Conservation (phyloP, 2,329 filamentous ascomycete genomes). For the Pestalotiopsis fici region DNA sequence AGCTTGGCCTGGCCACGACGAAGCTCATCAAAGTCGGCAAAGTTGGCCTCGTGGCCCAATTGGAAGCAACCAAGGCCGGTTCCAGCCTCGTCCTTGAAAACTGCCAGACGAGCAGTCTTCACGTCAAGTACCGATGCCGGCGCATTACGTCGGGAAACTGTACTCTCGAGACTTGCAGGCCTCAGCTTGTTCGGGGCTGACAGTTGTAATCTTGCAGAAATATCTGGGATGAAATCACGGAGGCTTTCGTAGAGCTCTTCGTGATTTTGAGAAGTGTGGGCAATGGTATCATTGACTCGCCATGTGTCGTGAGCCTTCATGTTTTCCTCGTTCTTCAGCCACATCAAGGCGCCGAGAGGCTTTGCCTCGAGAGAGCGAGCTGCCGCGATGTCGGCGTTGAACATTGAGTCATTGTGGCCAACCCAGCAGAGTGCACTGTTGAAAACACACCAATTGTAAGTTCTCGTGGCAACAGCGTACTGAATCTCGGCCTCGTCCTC, state of each 20-base stretch:
- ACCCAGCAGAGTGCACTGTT: constrained; percentile 6
- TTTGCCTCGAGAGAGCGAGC: neutral
- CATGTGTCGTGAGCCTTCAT: constrained; percentile 1
- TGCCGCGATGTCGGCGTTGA: neutral
- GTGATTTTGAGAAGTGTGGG: neutral
- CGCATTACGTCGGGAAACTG: neutral
- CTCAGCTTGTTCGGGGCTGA: neutral
- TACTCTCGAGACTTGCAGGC: neutral
- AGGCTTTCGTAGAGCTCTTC: neutral
- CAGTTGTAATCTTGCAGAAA: neutral
- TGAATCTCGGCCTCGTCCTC: neutral
- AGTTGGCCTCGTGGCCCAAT: constrained; percentile 1
- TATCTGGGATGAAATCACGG: neutral
- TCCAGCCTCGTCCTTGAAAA: neutral
- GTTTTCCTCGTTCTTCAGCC: constrained; percentile 5
- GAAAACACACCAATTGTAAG: constrained; percentile 3
- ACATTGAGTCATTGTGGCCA: neutral
- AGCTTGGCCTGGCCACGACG: neutral
- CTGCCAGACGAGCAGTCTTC: neutral
- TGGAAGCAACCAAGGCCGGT: constrained; percentile 2
- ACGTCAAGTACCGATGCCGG: neutral
- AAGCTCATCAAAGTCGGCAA: neutral
- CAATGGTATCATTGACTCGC: neutral
- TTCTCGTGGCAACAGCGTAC: neutral
- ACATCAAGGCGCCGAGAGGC: constrained; percentile 1